phyloP scores from a whole-genome alignment of 2,329 filamentous ascomycete species.

The Aspergillus neotritici region DNA sequence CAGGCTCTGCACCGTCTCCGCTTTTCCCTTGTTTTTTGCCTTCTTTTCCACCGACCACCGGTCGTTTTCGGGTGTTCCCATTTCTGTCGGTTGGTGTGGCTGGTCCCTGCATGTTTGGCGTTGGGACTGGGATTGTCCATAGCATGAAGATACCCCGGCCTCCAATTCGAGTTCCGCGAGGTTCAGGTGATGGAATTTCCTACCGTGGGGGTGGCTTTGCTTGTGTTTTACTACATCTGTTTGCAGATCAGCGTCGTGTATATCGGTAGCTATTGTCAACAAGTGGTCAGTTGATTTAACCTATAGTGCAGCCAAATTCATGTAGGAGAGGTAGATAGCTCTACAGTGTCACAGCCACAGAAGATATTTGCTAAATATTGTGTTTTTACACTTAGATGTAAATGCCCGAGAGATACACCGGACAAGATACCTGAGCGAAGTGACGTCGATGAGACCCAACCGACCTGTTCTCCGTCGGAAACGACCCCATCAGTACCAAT shows the following conservation, averaged over 20 bases:
- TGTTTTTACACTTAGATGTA: too few relatives aligned
- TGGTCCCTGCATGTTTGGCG: conserved; percentile 27
- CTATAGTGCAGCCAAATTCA: too few relatives aligned
- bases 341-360: not conserved
- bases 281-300: not conserved
- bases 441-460: conserved; percentile 20
- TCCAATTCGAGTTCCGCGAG: conserved; percentile 20
- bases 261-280: not conserved
- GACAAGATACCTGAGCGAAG: conserved; percentile 20
- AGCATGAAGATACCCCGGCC: conserved; percentile 32
- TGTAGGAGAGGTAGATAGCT: too few relatives aligned
- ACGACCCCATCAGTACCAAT: not conserved
- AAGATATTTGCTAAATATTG: too few relatives aligned
- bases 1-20: too few relatives aligned
- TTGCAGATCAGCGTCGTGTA: conserved; percentile 1
- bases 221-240: conserved; percentile 21
- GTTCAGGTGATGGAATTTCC: conserved; percentile 20
- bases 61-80: conserved; percentile 14
- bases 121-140: conserved; percentile 23
- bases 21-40: too few relatives aligned
- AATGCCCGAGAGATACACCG: not conserved
- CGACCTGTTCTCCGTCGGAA: not conserved
- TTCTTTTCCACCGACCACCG: conserved; percentile 15
- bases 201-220: conserved; percentile 19
- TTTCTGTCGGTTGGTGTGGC: conserved; percentile 9